Conservation (phyloP, 371 early-diverging fungal species). For the Mucor racemosus region DNA sequence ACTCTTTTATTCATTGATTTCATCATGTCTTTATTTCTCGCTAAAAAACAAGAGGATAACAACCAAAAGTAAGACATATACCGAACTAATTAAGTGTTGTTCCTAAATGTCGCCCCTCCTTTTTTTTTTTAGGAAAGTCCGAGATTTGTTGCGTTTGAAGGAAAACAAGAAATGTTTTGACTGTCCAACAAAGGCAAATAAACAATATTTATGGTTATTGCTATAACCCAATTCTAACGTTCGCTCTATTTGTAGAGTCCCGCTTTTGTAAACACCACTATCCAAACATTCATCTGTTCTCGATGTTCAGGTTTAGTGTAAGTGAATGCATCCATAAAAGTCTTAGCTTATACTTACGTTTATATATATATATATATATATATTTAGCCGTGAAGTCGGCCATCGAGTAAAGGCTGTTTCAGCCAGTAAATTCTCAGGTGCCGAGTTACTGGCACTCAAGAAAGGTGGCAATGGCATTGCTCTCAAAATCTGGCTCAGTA, state of each 20-base stretch:
- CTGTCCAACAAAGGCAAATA: slow-evolving; percentile 62
- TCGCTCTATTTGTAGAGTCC: slow-evolving; percentile 46
- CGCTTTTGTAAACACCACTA: slow-evolving; percentile 65
- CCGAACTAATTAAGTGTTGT: no score
- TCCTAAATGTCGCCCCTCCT: not conserved
- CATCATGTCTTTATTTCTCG: slow-evolving; percentile 22
- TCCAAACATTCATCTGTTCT: slow-evolving; percentile 64
- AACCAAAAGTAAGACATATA: slow-evolving; percentile 20
- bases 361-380: not conserved
- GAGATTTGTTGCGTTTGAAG: slow-evolving; percentile 38
- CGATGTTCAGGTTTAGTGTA: slow-evolving; percentile 70
- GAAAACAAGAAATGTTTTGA: slow-evolving; percentile 72
- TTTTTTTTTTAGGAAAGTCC: slow-evolving; percentile 8
- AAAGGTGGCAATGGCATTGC: slow-evolving; percentile 65
- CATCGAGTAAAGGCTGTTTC: slow-evolving; percentile 73
- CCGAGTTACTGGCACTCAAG: slow-evolving; percentile 58
- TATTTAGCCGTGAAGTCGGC: slow-evolving; percentile 64
- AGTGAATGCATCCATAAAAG: slow-evolving; percentile 15
- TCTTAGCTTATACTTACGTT: no score
- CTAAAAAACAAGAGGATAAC: slow-evolving; percentile 31
- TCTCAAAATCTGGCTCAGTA: slow-evolving; percentile 36
- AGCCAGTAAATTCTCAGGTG: slow-evolving; percentile 63
- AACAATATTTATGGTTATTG: not conserved
- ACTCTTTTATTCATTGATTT: not conserved
- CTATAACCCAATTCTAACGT: not conserved